Conservation (phyloP, 108 stramenopile genomes). For the Skeletonema grethae region DNA sequence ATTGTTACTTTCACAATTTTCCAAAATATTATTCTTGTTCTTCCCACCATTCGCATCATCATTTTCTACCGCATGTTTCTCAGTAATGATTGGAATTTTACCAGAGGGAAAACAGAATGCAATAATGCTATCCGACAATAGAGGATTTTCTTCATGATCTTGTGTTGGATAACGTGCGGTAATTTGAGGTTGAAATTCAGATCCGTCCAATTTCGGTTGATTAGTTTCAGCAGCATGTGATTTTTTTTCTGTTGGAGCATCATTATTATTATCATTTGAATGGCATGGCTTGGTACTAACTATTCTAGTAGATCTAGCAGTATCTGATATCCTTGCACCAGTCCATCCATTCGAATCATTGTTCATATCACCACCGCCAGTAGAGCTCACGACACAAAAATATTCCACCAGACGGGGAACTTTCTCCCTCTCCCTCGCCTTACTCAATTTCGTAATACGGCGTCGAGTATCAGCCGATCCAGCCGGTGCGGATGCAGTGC, state of each 20-base stretch:
- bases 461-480: conserved; percentile 35
- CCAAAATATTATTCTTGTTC: too few species aligned
- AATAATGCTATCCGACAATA: conserved; percentile 73
- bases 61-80: neutral
- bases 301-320: neutral
- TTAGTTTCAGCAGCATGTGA: too few species aligned
- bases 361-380: neutral
- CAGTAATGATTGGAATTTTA: conserved; percentile 45
- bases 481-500: neutral
- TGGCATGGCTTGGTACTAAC: neutral
- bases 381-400: conserved; percentile 70
- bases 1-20: conserved; percentile 7
- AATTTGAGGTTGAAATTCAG: conserved; percentile 66
- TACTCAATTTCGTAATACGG: conserved; percentile 28
- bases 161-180: conserved; percentile 77
- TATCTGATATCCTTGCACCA: neutral
- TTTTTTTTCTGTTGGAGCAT: neutral
- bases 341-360: neutral
- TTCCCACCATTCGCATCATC: neutral
- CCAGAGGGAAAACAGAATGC: conserved; percentile 82
- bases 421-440: conserved; percentile 29
- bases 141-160: conserved; percentile 71
- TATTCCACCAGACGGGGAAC: conserved; percentile 76
- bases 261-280: neutral
- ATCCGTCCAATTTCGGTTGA: conserved; percentile 26